These are phyloP conservation scores for Leccinum subtestaceum DNA, from an alignment of 768 basidiomycete genomes.

Conservation along the genomic window DNA sequence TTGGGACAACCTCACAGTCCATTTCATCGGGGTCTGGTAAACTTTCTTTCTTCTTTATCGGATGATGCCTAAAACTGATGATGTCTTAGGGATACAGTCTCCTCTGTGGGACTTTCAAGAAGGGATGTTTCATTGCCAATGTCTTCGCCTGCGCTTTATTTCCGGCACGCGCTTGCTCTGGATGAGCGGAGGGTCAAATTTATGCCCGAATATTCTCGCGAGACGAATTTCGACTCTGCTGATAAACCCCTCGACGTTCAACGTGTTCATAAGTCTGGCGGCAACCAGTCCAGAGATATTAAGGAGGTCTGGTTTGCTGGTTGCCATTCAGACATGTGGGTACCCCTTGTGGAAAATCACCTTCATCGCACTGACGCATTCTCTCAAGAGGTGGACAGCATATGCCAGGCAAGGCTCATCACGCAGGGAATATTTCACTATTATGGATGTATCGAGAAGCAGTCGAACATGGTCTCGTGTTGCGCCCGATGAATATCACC, in stretches of 20 bases:
- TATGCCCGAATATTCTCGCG: slow-evolving; percentile 4
- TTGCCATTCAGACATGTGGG: slow-evolving; percentile 25
- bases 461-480: not conserved
- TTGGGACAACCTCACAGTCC: not conserved
- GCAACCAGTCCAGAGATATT: slow-evolving; percentile 39
- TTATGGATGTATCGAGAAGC: not conserved
- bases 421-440: not conserved
- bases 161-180: not conserved
- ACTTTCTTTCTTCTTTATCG: slow-evolving; percentile 9
- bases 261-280: not conserved
- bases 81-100: slow-evolving; percentile 51
- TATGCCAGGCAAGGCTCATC: slow-evolving; percentile 2
- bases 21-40: slow-evolving; percentile 48
- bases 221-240: slow-evolving; percentile 20
- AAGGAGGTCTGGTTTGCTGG: not conserved
- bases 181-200: not conserved
- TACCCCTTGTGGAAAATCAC: not conserved
- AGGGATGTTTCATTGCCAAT: slow-evolving; percentile 47
- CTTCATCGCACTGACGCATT: not conserved
- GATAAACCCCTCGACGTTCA: not conserved
- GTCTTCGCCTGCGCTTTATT: slow-evolving; percentile 43
- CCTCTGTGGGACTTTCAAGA: slow-evolving; percentile 53
- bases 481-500: slow-evolving; percentile 16
- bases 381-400: slow-evolving; percentile 10
- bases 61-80: not conserved